Percentiles rank a stretch among this genome's conserved stretches.
These are phyloP conservation scores for Schrenkiella parvula DNA, from an alignment of 345 rosid genomes.

Conservation along the genomic window DNA sequence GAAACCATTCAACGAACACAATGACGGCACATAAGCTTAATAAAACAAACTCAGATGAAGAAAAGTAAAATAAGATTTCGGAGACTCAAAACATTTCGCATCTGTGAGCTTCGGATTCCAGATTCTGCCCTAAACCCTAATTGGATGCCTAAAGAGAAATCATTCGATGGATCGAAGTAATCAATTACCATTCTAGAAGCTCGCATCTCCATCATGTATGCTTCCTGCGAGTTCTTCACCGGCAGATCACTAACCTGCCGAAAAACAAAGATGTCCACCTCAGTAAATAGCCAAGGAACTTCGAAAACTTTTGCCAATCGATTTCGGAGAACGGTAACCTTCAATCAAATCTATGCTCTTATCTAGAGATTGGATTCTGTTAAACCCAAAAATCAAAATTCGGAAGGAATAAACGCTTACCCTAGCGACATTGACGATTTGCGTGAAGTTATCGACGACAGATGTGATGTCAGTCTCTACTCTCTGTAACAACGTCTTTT, in stretches of 20 bases:
- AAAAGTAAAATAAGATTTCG: neutral
- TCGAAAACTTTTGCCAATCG: neutral
- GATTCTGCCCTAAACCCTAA: neutral
- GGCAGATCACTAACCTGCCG: conserved; percentile 66
- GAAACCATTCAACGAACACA: neutral
- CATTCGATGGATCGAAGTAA: neutral
- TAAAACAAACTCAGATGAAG: neutral
- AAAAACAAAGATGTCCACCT: neutral
- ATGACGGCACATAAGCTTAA: neutral
- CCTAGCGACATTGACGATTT: conserved; percentile 74
- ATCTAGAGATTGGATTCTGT: neutral
- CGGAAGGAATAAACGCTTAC: conserved; percentile 30
- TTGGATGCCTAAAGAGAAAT: neutral
- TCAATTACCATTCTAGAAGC: conserved; percentile 75
- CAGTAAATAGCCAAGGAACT: neutral
- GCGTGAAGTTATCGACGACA: conserved; percentile 80
- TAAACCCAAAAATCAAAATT: neutral
- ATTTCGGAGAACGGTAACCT: neutral
- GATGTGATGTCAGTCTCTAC: conserved; percentile 76
- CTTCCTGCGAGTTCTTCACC: conserved; percentile 82
- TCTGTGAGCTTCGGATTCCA: neutral
- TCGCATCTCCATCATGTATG: conserved; percentile 94
- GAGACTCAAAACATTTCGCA: neutral
- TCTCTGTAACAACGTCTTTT: conserved; percentile 77
- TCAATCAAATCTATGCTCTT: neutral